Base-by-base conservation (phyloP, 352 stramenopile species). In the Pythium dissotocum region DNA sequence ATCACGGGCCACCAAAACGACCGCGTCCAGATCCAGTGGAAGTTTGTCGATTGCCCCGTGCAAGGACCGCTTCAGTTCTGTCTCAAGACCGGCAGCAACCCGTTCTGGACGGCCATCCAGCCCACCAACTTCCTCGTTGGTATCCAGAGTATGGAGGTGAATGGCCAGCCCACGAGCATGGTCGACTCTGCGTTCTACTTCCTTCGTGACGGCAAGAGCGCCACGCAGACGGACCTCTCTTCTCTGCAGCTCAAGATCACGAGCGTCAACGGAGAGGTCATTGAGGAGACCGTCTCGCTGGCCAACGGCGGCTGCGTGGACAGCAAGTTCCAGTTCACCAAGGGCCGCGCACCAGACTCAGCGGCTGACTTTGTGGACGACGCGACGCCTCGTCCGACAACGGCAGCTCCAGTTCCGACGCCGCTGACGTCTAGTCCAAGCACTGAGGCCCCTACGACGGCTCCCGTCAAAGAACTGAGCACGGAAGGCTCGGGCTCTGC, bases 111-210 rank as follows among this genome's bases (percentile, higher is more conserved):
- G 28, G 82, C 84, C 0, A 65, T 93, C 58, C 84, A 93, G 58
- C 84, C 84, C 9, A 71, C 84, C 21, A 89, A 90, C 68, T 71
- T 80, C 32, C 69, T 76, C 40, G 69, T 76, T 4, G 84, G 84
- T 30, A 71, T 93, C 58, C 28, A 77, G 69, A 84, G 66, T 65
- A 38, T 91, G 52, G 69, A 66, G 32, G 83, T 93, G 58, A 85
- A 91, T 44, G 79, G 78, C 26, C 66, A 89, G 49, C 52, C 69
- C 10, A 86, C 80, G 13, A 76, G 55, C 5, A 80, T 93, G 80
- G 72, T 93, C 16, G 69, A 81, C 49, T 90, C 80, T 26, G 80
- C 79, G 1, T 91, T 83, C 42, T 93, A 91, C 36, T 92, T 88
- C 49, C 36, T 89, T 35, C 58, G 80, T 16, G 77, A 93, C 58